These are phyloP conservation scores for Rhamnella rubrinervis DNA, from an alignment of 331 rosid species.

Conservation along the genomic window DNA sequence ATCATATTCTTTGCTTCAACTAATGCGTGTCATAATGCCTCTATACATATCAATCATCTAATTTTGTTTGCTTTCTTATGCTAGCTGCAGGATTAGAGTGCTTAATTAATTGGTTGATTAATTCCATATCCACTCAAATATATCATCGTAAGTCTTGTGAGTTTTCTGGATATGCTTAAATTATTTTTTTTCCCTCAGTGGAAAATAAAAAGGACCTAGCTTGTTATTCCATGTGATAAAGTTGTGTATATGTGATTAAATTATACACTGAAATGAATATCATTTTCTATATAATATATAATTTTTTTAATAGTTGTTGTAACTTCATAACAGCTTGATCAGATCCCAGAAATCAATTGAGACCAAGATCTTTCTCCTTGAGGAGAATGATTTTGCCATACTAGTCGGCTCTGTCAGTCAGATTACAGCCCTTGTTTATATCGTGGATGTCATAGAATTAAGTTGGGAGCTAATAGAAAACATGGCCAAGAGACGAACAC, in stretches of 20 bases:
- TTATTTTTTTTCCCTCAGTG: too few relatives aligned
- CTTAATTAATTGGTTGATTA: neutral
- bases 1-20: neutral
- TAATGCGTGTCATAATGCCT: slow-evolving; percentile 33
- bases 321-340: slow-evolving; percentile 41
- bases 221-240: too few relatives aligned
- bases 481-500: slow-evolving; percentile 48
- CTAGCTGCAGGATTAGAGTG: neutral
- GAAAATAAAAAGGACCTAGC: too few relatives aligned
- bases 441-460: slow-evolving; percentile 5
- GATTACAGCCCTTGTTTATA: neutral
- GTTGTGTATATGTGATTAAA: too few relatives aligned
- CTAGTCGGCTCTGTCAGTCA: too few relatives aligned
- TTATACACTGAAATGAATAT: neutral
- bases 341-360: slow-evolving; percentile 43
- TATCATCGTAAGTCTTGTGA: slow-evolving; percentile 2
- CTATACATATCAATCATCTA: neutral
- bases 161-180: too few relatives aligned
- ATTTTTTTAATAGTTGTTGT: neutral
- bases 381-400: slow-evolving; percentile 7
- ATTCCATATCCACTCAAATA: neutral
- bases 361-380: slow-evolving; percentile 14
- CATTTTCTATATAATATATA: neutral
- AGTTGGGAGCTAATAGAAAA: neutral
- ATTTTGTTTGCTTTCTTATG: neutral